Conservation (phyloP, 2,329 filamentous ascomycete genomes). For the Cytospora mali region DNA sequence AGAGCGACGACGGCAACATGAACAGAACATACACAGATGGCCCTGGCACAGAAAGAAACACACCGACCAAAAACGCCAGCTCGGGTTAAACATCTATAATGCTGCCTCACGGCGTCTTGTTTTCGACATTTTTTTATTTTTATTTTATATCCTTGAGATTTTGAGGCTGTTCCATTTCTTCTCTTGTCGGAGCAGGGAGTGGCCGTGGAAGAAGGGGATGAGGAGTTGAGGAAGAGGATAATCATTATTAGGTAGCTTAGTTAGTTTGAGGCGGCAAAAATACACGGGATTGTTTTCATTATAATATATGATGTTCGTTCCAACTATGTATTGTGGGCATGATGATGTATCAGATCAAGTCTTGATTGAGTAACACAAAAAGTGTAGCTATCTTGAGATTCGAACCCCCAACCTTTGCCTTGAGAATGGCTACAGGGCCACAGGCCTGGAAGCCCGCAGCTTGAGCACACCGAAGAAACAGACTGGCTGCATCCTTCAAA, state of each 20-base stretch:
- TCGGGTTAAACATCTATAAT: slow-evolving; percentile 40
- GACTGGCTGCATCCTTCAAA: background rate
- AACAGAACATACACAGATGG: slow-evolving; percentile 15
- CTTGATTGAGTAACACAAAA: background rate
- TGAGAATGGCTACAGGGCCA: background rate
- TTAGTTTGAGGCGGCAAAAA: slow-evolving; percentile 16
- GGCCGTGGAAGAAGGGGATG: background rate
- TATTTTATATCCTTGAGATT: background rate
- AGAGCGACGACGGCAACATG: slow-evolving; percentile 20
- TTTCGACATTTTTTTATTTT: slow-evolving; percentile 11
- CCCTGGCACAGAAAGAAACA: slow-evolving; percentile 18
- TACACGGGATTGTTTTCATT: slow-evolving; percentile 6
- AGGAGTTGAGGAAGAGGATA: background rate
- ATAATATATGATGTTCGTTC: background rate
- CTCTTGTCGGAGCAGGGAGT: background rate
- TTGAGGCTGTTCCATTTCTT: background rate
- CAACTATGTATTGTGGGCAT: background rate
- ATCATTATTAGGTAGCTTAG: slow-evolving; percentile 2
- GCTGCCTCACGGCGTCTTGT: slow-evolving; percentile 52
- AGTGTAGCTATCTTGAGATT: background rate
- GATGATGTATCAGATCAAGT: background rate
- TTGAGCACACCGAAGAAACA: background rate
- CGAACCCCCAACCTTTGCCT: slow-evolving; percentile 20
- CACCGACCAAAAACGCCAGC: slow-evolving; percentile 21
- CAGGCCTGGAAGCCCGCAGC: background rate